phyloP scores from a whole-genome alignment of 306 rosid genomes.

The Cucumis hystrix region DNA sequence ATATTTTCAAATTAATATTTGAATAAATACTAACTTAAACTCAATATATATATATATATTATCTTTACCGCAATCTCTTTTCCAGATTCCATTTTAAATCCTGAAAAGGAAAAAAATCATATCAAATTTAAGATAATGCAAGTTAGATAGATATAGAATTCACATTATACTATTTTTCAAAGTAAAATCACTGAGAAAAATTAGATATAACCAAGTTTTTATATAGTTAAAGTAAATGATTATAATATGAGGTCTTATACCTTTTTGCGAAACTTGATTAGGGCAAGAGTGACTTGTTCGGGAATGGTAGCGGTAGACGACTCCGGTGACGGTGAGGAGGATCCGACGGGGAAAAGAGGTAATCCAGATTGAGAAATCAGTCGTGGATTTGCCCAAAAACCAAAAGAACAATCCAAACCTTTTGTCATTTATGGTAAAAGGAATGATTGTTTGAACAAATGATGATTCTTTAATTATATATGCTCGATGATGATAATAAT shows the following conservation, averaged over 20 bases:
- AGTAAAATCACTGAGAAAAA: too few relatives aligned
- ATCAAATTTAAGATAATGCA: too few relatives aligned
- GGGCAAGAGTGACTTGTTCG: slow-evolving; percentile 22
- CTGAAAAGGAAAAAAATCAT: not conserved
- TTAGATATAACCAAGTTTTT: too few relatives aligned
- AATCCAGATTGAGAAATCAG: slow-evolving; percentile 6
- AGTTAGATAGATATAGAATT: too few relatives aligned
- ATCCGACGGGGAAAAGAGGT: slow-evolving; percentile 10
- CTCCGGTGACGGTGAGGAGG: slow-evolving; percentile 32
- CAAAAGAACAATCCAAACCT: slow-evolving; percentile 13
- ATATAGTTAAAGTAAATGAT: too few relatives aligned
- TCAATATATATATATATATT: not conserved
- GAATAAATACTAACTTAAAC: not conserved
- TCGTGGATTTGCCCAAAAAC: slow-evolving; percentile 1
- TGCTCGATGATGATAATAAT: not conserved
- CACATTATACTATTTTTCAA: too few relatives aligned
- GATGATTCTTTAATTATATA: too few relatives aligned
- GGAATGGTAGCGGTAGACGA: slow-evolving; percentile 23
- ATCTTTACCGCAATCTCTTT: not conserved
- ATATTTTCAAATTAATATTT: not conserved
- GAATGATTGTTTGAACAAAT: not conserved
- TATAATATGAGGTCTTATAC: not conserved
- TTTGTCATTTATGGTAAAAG: slow-evolving; percentile 44
- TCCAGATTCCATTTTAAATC: not conserved
- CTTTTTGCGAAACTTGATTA: slow-evolving; percentile 69